A percentile compares a stretch with the other conserved stretches of the same genome.
Evolutionary conservation across 768 basidiomycete species (phyloP).

Genomic region (Neoboletus subvelutipes): DNA sequence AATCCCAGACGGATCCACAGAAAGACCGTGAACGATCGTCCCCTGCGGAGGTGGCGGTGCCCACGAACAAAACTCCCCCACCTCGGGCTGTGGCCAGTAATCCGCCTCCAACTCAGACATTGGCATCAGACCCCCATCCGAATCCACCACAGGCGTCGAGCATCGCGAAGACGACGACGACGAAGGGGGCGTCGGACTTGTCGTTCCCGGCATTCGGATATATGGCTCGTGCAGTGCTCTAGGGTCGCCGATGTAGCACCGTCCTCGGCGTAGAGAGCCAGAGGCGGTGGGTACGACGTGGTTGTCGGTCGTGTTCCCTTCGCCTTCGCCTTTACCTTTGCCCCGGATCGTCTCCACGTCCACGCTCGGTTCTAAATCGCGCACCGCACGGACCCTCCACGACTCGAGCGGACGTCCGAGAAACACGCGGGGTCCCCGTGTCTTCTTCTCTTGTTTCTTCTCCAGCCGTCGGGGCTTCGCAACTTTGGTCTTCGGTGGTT

Average conservation of each 20-base stretch:
- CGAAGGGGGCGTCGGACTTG: not conserved
- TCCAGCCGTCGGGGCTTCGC: not conserved
- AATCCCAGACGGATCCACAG: too few species aligned
- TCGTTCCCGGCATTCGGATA: constrained; percentile 16
- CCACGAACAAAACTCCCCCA: constrained; percentile 33
- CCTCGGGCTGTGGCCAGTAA: constrained; percentile 33
- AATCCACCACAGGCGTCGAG: constrained; percentile 10
- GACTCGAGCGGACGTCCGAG: constrained; percentile 23
- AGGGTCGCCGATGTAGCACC: constrained; percentile 24
- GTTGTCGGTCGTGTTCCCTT: not conserved
- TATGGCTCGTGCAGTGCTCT: constrained; percentile 21
- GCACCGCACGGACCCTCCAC: constrained; percentile 23
- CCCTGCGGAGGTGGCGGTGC: constrained; percentile 10
- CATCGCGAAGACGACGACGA: constrained; percentile 4
- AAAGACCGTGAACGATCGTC: not conserved
- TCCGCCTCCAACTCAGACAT: constrained; percentile 10
- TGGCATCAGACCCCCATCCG: constrained; percentile 15
- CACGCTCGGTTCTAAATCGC: constrained; percentile 23
- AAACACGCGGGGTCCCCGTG: constrained; percentile 21
- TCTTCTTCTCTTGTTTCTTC: not conserved
- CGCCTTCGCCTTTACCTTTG: not conserved
- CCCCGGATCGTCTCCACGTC: not conserved
- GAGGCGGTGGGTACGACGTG: not conserved
- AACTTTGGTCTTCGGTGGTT: not conserved
- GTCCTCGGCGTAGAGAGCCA: not conserved